Evolutionary conservation across 2,329 filamentous ascomycete genomes (phyloP), one percentile per base, ranked within the genome.

Genomic region (Ceratocystis smalleyi): DNA sequence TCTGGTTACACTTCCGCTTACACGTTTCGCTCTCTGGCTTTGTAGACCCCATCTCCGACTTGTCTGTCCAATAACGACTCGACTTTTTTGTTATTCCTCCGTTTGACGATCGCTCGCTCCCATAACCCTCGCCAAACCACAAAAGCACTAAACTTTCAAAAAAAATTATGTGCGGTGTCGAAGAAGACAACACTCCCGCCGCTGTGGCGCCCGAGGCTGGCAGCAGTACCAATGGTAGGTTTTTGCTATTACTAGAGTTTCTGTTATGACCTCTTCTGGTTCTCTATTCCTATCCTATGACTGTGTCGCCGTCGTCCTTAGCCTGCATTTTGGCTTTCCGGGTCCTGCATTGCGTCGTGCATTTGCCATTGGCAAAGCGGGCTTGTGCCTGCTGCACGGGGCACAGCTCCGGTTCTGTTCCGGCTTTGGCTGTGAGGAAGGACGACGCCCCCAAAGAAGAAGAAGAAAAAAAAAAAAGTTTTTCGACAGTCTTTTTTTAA

Each of bases 181-280:
- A 66, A 57, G 62, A 66, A 61, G 65, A 66, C 55, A 66, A 64
- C 49, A 66, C 65, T 30, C 61, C 62, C 32, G 54, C 62, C 24
- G 30, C 57, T 40, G 63, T 62, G 40, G 61, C 65, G 22, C 57
- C 63, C 30, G 30, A 54, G 40, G 43, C 61, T 43, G 40, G 45
- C 10, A 49, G 55, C 43, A 49, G 47, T 24, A 43, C n/a, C 15
- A 47, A 66, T 17, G 62, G 65, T 57, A 12, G 45, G 65, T 66
- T 66, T 24, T n/a, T 45, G 19, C 8, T 40, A 43, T 51, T 24
- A 24, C 27, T 51, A 7, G 19, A 30, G 24, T 47, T 62, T n/a
- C 8, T 51, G 40, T 30, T 43, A 32, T 32, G n/a, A 35, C 43
- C 8, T 27, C 3, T 15, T 22, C 19, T 43, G 35, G 35, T 17